phyloP scores from a whole-genome alignment of 1,284 basidiomycete genomes.

The Limonomyces culmigenus region DNA sequence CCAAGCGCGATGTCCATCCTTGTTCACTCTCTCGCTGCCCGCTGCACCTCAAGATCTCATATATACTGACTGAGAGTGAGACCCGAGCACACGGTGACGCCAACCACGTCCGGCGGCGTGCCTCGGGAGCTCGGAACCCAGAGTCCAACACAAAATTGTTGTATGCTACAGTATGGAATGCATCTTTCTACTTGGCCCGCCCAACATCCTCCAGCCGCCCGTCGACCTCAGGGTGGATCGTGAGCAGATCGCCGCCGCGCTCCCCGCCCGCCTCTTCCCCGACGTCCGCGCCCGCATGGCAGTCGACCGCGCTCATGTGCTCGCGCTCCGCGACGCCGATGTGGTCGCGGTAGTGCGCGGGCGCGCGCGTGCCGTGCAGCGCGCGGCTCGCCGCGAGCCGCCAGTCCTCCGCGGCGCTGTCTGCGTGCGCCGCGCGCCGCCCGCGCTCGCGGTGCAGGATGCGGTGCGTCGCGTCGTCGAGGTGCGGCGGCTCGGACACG shows the following conservation, averaged over 20 bases:
- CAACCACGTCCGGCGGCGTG: too few relatives aligned
- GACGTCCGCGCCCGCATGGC: constrained; percentile 41
- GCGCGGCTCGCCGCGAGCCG: constrained; percentile 26
- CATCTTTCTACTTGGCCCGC: too few relatives aligned
- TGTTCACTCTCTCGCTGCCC: too few relatives aligned
- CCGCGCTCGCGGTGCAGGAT: constrained; percentile 23
- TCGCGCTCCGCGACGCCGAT: constrained; percentile 45
- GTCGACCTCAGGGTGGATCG: constrained; percentile 55
- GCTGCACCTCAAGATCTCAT: too few relatives aligned
- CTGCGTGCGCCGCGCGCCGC: constrained; percentile 10
- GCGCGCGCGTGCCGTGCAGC: constrained; percentile 29
- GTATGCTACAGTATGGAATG: too few relatives aligned
- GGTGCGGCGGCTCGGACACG: constrained; percentile 23
- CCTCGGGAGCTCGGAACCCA: too few relatives aligned
- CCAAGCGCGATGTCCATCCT: too few relatives aligned
- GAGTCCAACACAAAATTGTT: too few relatives aligned
- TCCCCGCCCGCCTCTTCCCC: constrained; percentile 13
- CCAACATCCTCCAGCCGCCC: constrained; percentile 54
- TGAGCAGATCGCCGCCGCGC: constrained; percentile 35
- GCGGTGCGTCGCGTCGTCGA: constrained; percentile 27
- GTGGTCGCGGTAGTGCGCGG: constrained; percentile 39
- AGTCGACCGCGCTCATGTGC: constrained; percentile 67
- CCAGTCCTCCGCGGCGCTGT: constrained; percentile 25
- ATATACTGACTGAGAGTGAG: too few relatives aligned
- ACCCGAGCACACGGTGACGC: too few relatives aligned